phyloP scores from a whole-genome alignment of 441 rosid species.

The Mallotus japonicus region DNA sequence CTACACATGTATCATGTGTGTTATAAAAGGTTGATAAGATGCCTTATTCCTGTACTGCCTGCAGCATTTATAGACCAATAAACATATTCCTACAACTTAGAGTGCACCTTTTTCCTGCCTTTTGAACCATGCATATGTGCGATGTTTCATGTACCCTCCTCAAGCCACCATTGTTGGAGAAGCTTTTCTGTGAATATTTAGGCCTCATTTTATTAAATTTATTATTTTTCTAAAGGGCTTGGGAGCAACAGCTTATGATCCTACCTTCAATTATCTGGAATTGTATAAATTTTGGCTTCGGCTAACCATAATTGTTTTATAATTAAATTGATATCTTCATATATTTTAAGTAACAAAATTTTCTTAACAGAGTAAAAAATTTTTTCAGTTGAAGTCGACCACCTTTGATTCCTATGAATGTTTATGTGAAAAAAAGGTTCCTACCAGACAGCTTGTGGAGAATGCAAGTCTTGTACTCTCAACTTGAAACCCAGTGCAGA shows the following conservation, averaged over 20 bases:
- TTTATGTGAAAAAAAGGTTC: not conserved
- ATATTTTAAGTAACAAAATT: not conserved
- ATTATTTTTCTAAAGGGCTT: not conserved
- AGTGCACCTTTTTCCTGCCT: not conserved
- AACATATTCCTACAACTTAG: slow-evolving; percentile 11
- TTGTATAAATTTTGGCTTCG: too few relatives aligned
- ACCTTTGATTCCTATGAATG: not conserved
- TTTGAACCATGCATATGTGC: not conserved
- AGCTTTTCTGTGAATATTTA: not conserved
- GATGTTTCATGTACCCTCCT: not conserved
- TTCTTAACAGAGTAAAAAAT: not conserved
- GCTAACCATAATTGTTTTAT: not conserved
- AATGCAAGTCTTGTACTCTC: not conserved
- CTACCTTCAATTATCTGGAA: not conserved
- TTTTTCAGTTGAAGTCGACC: not conserved
- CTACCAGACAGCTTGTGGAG: not conserved
- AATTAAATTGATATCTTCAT: not conserved
- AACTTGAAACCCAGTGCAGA: not conserved
- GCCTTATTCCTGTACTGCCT: not conserved
- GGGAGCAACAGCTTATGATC: not conserved
- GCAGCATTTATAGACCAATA: too few relatives aligned
- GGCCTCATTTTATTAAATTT: not conserved
- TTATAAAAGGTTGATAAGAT: not conserved
- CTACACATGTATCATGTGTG: not conserved
- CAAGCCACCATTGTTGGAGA: not conserved